Conservation (phyloP, 768 basidiomycete species). For the Suillus bovinus region DNA sequence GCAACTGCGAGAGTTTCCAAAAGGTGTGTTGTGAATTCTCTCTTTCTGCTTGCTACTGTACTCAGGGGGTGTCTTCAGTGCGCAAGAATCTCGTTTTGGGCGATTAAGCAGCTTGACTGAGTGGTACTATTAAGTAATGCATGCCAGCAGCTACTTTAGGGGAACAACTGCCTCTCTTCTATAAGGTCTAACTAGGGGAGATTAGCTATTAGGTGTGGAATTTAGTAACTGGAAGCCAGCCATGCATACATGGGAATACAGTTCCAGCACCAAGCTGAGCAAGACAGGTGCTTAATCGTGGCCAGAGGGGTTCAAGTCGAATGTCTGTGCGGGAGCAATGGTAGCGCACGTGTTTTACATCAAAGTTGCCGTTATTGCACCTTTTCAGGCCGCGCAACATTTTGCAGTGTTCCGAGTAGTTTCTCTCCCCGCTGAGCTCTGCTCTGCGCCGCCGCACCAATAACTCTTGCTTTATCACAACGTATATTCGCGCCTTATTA, state of each 20-base stretch:
- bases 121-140: not conserved
- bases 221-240: not conserved
- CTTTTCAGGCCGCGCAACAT: not conserved
- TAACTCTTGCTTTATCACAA: not conserved
- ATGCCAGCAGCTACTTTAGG: not conserved
- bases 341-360: not conserved
- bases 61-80: not conserved
- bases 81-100: not conserved
- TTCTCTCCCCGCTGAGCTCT: not conserved
- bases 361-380: not conserved
- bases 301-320: too few relatives aligned
- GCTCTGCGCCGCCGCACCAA: not conserved
- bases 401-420: constrained; percentile 2
- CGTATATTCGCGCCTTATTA: not conserved
- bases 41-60: too few relatives aligned
- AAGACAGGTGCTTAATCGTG: not conserved
- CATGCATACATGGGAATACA: not conserved
- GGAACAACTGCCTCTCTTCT: not conserved
- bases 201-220: not conserved
- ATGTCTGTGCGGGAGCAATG: not conserved
- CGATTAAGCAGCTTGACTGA: not conserved
- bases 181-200: not conserved
- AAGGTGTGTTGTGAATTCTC: too few relatives aligned
- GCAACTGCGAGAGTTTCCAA: too few relatives aligned
- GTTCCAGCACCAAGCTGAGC: not conserved